Evolutionary conservation across 257 asterid species (phyloP), one percentile per base, ranked within the genome.

Genomic region (Mentha longifolia): DNA sequence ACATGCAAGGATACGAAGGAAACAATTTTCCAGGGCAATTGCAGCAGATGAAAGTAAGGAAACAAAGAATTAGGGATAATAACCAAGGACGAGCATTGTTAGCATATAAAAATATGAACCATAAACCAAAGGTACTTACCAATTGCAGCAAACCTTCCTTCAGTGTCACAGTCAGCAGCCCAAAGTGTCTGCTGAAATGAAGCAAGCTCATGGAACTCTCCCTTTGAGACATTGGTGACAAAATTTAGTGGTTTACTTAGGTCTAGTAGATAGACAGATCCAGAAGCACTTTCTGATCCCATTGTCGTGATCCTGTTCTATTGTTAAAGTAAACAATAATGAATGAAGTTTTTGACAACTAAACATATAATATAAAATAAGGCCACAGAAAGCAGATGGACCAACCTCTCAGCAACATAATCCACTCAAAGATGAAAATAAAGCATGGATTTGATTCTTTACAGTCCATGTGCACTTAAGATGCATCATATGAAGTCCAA

Each of bases 201-300:
- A 77, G 88, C 77, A 79, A 95, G 72, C 76, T 58, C 75, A 16
- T 39, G 61, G 72, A 85, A 57, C 51, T 64, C 72, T 69, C 72
- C 58, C 52, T 75, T 35, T 3, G 87, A 83, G 52, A 35, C 45
- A 50, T 30, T 46, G 30, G 74, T 57, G 51, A 67, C 80, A 77
- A 79, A 73, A 77, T 81, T 72, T 54, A 87, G 75, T 22, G 96
- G 95, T 76, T 76, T 71, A 65, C 86, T 87, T 65, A 88, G 60
- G 82, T 89, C 86, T 57, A 89, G 74, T 74, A 89, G 76, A 77
- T 83, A 82, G 79, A 88, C 95, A 66, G 85, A 62, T 74, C 98
- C 99, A 68, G 86, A 78, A 76, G 85, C 84, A 49, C 71, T 61
- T 51, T 89, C 98, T 55, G 94, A 85, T 31, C 97, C 99, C 81